These are phyloP conservation scores for Fraxinus dipetala DNA, from an alignment of 305 asterid species.

Conservation along the genomic window DNA sequence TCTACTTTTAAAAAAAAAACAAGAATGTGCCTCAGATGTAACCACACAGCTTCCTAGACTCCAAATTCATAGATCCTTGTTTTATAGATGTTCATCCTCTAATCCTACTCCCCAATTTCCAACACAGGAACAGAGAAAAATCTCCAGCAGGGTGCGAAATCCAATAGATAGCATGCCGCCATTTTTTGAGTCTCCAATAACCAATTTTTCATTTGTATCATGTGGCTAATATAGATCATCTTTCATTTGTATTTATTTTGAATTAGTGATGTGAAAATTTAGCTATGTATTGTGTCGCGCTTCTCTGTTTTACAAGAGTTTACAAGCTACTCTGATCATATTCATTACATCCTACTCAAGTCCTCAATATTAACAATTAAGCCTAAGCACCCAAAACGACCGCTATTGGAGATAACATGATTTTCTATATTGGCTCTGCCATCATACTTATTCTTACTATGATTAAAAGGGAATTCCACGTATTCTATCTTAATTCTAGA, in stretches of 20 bases:
- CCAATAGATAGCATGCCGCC: no score
- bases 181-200: no score
- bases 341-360: not conserved
- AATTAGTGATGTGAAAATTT: no score
- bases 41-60: not conserved
- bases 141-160: no score
- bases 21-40: not conserved
- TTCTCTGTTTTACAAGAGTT: not conserved
- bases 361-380: not conserved
- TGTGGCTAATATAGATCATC: no score
- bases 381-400: not conserved
- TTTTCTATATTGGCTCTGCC: not conserved
- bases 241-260: no score
- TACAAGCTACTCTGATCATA: not conserved
- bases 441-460: not conserved
- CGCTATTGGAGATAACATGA: not conserved
- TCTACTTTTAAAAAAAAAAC: not conserved
- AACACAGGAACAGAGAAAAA: not conserved
- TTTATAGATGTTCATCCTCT: not conserved
- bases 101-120: not conserved
- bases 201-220: no score
- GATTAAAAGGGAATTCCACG: not conserved
- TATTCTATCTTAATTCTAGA: not conserved
- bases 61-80: not conserved
- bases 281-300: not conserved